Percentiles rank a stretch among this genome's conserved stretches.
Evolutionary conservation across 2,329 filamentous ascomycete genomes (phyloP).

Genomic region (Monosporascus sp.): DNA sequence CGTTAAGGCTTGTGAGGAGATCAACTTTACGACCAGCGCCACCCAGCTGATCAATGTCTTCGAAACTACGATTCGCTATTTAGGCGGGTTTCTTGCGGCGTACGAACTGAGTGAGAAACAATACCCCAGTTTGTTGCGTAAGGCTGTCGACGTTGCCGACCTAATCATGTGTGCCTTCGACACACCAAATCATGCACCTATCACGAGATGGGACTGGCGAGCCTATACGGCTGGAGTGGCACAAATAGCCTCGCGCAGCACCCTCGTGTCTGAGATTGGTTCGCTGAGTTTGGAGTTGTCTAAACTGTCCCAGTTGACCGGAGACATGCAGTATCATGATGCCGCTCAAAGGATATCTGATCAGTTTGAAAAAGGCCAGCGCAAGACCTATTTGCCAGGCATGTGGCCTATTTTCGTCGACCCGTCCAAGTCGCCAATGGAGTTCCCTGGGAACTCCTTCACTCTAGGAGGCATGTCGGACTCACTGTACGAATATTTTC

Average conservation of each 20-base stretch:
- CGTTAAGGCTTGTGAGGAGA: conserved; percentile 48
- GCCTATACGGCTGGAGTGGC: conserved; percentile 38
- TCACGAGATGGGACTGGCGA: conserved; percentile 52
- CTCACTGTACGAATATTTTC: conserved; percentile 61
- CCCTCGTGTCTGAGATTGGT: conserved; percentile 47
- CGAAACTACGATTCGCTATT: conserved; percentile 66
- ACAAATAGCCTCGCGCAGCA: conserved; percentile 39
- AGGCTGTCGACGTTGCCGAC: conserved; percentile 59
- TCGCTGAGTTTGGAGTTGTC: conserved; percentile 59
- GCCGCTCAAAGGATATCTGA: conserved; percentile 53
- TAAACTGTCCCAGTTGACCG: conserved; percentile 58
- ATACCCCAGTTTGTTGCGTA: conserved; percentile 49
- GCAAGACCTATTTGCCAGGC: conserved; percentile 51
- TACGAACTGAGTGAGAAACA: conserved; percentile 59
- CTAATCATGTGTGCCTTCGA: conserved; percentile 63
- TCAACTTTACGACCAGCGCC: conserved; percentile 56
- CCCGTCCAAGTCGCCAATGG: conserved; percentile 50
- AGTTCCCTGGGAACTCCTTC: conserved; percentile 45
- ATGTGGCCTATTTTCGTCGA: conserved; percentile 57
- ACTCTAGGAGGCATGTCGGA: conserved; percentile 53
- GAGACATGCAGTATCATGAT: conserved; percentile 56
- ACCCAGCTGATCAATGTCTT: conserved; percentile 57
- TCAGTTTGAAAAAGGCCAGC: conserved; percentile 49
- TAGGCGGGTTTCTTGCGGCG: conserved; percentile 64
- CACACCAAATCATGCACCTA: conserved; percentile 62